Base-by-base conservation (phyloP, 768 basidiomycete genomes). In the Trametes maxima region DNA sequence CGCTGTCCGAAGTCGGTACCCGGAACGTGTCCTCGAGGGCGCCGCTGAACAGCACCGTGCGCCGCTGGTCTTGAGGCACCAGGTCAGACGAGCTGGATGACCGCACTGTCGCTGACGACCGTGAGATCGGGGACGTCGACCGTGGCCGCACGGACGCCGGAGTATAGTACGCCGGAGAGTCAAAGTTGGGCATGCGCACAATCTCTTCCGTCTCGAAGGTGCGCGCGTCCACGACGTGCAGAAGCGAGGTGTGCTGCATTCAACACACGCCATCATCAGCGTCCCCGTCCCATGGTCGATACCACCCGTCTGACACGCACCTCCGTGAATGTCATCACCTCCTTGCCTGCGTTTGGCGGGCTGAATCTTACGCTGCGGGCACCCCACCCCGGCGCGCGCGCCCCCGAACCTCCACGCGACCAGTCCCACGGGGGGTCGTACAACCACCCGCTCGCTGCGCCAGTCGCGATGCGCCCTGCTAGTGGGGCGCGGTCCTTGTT, bases 311-410 rank as follows among this genome's bases (percentile, higher is more conserved):
- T 28, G 0, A 11, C 28, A 60, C 84, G 56, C 63, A 94, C 93
- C 85, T 95, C 94, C 16, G 94, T 93, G 74, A 95, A 97, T 0
- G 85, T 87, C 84, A 96, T 84, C 1, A 95, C 73, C 73, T 96
- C 95, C 62, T 84, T 82, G 24, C 85, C 80, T 54, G 74, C 73
- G 21, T 85, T 85, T 1, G 84, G 82, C 12, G 84, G 81, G 59
- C 86, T 85, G 74, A 96, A 97, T 73, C 95, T 95, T 69, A 97
- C 86, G 57, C 81, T 92, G 57, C 95, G 77, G 8, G 89, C 89
- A 43, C 93, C 92, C 85, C 93, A 94, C 1, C 90, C 89, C 3
- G 90, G 89, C 0, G 88, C 88, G 60, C 77, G 80, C 13, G 63
- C 40, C n/a, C n/a, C n/a, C n/a, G n/a, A n/a, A 43, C 52, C 58